phyloP scores from a whole-genome alignment of 192 early-diverging fungal genomes.

The Dimargaris verticillata region DNA sequence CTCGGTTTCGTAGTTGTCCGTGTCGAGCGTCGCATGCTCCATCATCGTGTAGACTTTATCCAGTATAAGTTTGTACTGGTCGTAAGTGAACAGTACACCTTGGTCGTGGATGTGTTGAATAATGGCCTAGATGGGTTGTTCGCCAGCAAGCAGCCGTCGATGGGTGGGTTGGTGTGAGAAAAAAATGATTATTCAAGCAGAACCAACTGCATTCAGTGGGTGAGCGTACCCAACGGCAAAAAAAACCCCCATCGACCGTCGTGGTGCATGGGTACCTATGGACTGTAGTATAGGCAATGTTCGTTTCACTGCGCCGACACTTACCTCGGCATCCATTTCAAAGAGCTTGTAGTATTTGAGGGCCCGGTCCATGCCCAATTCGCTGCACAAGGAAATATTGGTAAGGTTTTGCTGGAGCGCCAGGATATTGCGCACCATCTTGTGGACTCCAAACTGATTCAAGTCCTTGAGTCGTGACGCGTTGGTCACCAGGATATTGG shows the following conservation, averaged over 20 bases:
- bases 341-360: slow-evolving; percentile 62
- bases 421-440: slow-evolving; percentile 68
- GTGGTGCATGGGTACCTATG: too few species aligned
- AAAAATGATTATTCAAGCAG: too few species aligned
- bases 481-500: slow-evolving; percentile 47
- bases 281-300: too few species aligned
- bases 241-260: too few species aligned
- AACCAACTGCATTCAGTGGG: too few species aligned
- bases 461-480: slow-evolving; percentile 46
- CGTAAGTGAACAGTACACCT: slow-evolving; percentile 47
- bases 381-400: slow-evolving; percentile 49
- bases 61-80: slow-evolving; percentile 64
- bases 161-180: too few species aligned
- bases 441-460: slow-evolving; percentile 50
- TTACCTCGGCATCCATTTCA: slow-evolving; percentile 32
- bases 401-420: slow-evolving; percentile 79
- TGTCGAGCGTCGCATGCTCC: not conserved
- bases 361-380: slow-evolving; percentile 48
- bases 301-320: too few species aligned
- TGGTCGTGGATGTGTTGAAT: slow-evolving; percentile 39
- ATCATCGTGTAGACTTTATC: slow-evolving; percentile 40
- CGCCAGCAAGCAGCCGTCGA: too few species aligned
- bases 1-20: slow-evolving; percentile 3
- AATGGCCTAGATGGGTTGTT: slow-evolving; percentile 36
- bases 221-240: too few species aligned